These are phyloP conservation scores for Starmerella scarabaei DNA, from an alignment of 805 yeast genomes.

Conservation along the genomic window DNA sequence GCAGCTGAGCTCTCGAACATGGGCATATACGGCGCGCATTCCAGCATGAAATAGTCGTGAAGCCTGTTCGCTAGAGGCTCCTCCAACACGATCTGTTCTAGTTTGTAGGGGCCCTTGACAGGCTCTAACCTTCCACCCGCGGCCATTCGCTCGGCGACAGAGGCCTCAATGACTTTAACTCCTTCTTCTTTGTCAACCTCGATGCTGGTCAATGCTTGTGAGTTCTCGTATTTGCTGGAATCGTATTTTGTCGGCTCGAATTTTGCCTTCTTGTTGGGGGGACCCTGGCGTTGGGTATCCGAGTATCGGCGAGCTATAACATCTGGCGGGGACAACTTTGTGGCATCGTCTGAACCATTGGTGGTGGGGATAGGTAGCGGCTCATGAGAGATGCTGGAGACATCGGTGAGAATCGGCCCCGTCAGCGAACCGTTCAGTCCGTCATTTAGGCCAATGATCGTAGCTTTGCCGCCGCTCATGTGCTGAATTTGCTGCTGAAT, in stretches of 20 bases:
- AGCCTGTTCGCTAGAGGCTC: slow-evolving; percentile 55
- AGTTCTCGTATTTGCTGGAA: neutral
- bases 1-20: slow-evolving; percentile 60
- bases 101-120: slow-evolving; percentile 19
- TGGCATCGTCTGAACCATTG: neutral
- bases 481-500: slow-evolving; percentile 55
- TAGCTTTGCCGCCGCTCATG: slow-evolving; percentile 45
- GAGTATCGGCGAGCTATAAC: neutral
- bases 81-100: slow-evolving; percentile 65
- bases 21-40: slow-evolving; percentile 67
- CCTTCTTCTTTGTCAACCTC: slow-evolving; percentile 2
- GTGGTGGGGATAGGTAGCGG: neutral
- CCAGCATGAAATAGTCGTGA: slow-evolving; percentile 53
- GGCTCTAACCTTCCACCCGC: slow-evolving; percentile 16
- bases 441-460: slow-evolving; percentile 5
- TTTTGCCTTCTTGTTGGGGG: neutral
- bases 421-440: slow-evolving; percentile 4
- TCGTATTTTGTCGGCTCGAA: neutral
- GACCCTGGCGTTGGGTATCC: neutral
- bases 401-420: slow-evolving; percentile 11
- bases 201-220: neutral
- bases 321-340: neutral
- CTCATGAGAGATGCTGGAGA: neutral
- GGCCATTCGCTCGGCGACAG: slow-evolving; percentile 17
- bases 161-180: slow-evolving; percentile 11